These are phyloP conservation scores for Colletotrichum musicola DNA, from an alignment of 2,329 filamentous ascomycete species.

Conservation along the genomic window DNA sequence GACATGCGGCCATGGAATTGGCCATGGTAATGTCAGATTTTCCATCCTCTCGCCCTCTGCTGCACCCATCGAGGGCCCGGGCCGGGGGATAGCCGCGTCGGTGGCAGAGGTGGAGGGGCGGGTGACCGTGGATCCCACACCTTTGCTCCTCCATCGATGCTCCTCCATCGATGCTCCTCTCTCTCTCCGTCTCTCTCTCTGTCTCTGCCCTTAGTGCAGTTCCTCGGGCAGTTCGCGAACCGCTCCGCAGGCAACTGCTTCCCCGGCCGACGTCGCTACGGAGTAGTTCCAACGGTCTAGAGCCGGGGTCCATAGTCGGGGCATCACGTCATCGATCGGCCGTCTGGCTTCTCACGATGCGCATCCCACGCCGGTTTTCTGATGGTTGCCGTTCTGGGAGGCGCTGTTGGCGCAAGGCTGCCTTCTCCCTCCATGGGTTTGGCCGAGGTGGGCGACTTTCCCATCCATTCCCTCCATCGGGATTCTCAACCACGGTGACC, in stretches of 20 bases:
- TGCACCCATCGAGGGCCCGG: neutral
- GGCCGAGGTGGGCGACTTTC: neutral
- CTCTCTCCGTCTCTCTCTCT: neutral
- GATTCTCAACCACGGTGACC: neutral
- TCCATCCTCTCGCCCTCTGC: neutral
- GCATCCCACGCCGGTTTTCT: neutral
- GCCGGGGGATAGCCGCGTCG: neutral
- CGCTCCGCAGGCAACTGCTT: neutral
- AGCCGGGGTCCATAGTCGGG: slow-evolving; percentile 11
- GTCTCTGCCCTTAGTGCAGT: neutral
- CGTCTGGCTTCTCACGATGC: neutral
- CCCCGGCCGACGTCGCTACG: neutral
- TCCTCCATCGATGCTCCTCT: no score
- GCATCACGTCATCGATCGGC: slow-evolving; percentile 28
- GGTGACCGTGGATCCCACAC: neutral
- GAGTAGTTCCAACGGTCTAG: slow-evolving; percentile 1
- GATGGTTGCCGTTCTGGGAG: neutral
- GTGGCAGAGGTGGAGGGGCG: neutral
- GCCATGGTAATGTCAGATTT: neutral
- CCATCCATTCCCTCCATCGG: neutral
- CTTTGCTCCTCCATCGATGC: no score
- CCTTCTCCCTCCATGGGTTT: slow-evolving; percentile 16
- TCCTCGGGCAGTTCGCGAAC: slow-evolving; percentile 9
- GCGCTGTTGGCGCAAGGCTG: slow-evolving; percentile 23
- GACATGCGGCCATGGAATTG: no score